A percentile compares a stretch with the other conserved stretches of the same genome.
These are phyloP conservation scores for Fusarium mundagurra DNA, from an alignment of 2,329 filamentous ascomycete species.

Conservation along the genomic window DNA sequence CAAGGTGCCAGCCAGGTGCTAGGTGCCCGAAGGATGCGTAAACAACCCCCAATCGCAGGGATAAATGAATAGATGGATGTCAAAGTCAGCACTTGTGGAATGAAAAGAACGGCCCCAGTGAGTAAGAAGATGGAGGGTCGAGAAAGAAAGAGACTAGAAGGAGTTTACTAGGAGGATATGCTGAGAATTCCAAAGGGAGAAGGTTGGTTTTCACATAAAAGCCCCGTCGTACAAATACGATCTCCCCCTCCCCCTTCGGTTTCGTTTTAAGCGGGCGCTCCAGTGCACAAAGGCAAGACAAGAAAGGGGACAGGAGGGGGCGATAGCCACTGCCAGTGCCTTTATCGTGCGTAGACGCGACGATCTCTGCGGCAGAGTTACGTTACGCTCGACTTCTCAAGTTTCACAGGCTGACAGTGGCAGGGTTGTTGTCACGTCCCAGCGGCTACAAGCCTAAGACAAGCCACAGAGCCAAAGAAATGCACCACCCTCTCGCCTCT, in stretches of 20 bases:
- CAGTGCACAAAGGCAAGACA: slow-evolving; percentile 15
- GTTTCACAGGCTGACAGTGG: slow-evolving; percentile 34
- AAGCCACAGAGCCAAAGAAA: slow-evolving; percentile 6
- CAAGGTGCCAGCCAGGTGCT: background rate
- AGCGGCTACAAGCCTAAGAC: slow-evolving; percentile 23
- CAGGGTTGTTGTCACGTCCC: slow-evolving; percentile 23
- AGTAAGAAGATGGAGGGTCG: background rate
- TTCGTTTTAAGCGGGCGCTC: slow-evolving; percentile 12
- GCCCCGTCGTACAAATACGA: slow-evolving; percentile 14
- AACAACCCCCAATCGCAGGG: slow-evolving; percentile 24
- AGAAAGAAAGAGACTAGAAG: background rate
- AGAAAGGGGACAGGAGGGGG: slow-evolving; percentile 13
- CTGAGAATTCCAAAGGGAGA: background rate
- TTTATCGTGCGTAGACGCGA: slow-evolving; percentile 15
- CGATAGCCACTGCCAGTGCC: slow-evolving; percentile 1
- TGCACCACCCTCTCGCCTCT: slow-evolving; percentile 9
- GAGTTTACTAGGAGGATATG: background rate
- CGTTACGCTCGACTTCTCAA: slow-evolving; percentile 28
- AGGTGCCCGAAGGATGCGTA: slow-evolving; percentile 10
- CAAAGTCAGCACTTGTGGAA: slow-evolving; percentile 19
- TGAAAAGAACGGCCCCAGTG: slow-evolving; percentile 12
- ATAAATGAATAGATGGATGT: background rate
- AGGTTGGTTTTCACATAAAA: background rate
- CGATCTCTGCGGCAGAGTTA: slow-evolving; percentile 37
- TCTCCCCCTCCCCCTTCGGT: background rate